Conservation (phyloP, 371 early-diverging fungal species). For the Circinella minor region DNA sequence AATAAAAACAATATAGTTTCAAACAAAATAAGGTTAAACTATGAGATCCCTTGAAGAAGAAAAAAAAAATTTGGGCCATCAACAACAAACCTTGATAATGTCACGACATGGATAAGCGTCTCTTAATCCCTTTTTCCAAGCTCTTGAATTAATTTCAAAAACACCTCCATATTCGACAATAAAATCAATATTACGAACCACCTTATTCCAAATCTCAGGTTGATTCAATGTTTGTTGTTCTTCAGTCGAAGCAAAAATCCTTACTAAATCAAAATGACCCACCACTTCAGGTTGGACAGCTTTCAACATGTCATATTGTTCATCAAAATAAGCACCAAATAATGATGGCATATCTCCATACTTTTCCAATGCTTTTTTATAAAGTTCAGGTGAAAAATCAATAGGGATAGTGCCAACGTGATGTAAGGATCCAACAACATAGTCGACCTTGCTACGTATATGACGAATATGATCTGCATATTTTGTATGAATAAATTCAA, state of each 20-base stretch:
- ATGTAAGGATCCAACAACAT: constrained; percentile 94
- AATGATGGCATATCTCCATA: constrained; percentile 32
- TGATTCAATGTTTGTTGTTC: constrained; percentile 23
- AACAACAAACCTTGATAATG: constrained; percentile 67
- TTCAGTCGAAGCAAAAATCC: constrained; percentile 73
- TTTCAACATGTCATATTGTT: constrained; percentile 78
- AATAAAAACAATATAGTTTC: neutral
- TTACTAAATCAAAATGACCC: constrained; percentile 94
- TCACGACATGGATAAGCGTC: constrained; percentile 88
- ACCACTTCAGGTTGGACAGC: constrained; percentile 78
- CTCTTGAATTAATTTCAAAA: constrained; percentile 92
- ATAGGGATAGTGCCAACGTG: constrained; percentile 83
- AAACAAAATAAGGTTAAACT: no score
- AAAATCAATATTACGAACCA: constrained; percentile 85
- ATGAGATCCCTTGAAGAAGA: no score
- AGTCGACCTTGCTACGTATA: constrained; percentile 58
- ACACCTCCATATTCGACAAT: constrained; percentile 81
- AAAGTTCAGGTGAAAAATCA: constrained; percentile 77
- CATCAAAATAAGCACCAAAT: constrained; percentile 86
- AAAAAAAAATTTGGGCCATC: neutral
- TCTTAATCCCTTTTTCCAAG: constrained; percentile 88
- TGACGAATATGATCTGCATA: constrained; percentile 34
- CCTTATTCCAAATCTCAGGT: constrained; percentile 57
- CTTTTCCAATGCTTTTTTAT: constrained; percentile 49
- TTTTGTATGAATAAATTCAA: constrained; percentile 75